phyloP scores from a whole-genome alignment of 164 flowering plant genomes.

The Piper betle region DNA sequence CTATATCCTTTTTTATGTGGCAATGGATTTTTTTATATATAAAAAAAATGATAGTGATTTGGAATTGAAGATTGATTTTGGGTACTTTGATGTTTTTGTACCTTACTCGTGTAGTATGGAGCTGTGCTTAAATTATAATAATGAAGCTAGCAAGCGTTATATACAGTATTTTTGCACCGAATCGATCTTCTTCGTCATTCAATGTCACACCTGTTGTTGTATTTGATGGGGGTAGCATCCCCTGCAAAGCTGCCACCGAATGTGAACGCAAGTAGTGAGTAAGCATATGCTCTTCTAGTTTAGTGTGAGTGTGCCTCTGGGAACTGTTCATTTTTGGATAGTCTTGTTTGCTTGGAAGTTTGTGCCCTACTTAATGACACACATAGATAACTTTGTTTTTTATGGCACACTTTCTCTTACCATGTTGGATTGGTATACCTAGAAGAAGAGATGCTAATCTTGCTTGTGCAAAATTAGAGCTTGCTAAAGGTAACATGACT shows the following conservation, averaged over 20 bases:
- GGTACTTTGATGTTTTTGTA: conserved; percentile 7
- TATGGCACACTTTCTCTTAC: not conserved
- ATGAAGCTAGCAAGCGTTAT: conserved; percentile 38
- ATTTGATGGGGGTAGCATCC: conserved; percentile 66
- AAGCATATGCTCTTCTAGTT: not conserved
- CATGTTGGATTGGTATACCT: not conserved
- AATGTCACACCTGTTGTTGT: conserved; percentile 72
- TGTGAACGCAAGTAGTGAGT: conserved; percentile 46
- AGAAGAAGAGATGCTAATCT: conserved; percentile 49
- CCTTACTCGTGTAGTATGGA: conserved; percentile 95
- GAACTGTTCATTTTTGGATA: no score
- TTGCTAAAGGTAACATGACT: conserved; percentile 36
- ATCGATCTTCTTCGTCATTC: conserved; percentile 58
- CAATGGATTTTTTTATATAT: not conserved
- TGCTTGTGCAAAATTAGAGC: conserved; percentile 54
- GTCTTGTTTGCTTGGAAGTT: not conserved
- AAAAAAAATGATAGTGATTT: not conserved
- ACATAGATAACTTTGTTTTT: not conserved
- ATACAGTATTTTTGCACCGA: conserved; percentile 70
- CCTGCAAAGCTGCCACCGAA: conserved; percentile 58
- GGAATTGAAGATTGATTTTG: not conserved
- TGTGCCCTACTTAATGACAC: no score
- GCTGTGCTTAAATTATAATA: conserved; percentile 36
- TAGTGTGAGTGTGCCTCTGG: no score
- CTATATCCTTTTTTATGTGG: not conserved